phyloP scores from a whole-genome alignment of 768 basidiomycete genomes.

The Inosperma sp. region DNA sequence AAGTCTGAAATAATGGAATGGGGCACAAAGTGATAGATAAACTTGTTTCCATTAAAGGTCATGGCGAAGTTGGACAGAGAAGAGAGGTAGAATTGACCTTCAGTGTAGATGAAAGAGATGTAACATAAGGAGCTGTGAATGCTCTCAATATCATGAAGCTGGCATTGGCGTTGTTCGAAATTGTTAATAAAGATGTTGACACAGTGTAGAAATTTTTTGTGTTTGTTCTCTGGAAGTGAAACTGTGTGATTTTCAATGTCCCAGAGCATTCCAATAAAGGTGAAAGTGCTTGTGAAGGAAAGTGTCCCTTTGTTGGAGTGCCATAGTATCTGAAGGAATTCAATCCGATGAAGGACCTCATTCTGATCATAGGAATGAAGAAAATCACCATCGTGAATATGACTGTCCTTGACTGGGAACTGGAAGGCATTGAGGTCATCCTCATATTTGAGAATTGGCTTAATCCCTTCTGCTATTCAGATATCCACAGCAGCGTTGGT shows the following conservation, averaged over 20 bases:
- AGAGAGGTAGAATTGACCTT: conserved; percentile 19
- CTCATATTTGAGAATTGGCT: conserved; percentile 20
- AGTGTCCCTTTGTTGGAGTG: conserved; percentile 24
- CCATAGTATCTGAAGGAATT: conserved; percentile 24
- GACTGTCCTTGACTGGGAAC: conserved; percentile 14
- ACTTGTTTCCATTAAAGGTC: conserved; percentile 16
- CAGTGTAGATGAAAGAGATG: conserved; percentile 26
- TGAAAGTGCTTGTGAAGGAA: conserved; percentile 17
- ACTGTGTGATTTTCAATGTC: conserved; percentile 23
- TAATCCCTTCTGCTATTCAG: conserved; percentile 18
- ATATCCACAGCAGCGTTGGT: conserved; percentile 27
- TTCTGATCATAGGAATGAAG: conserved; percentile 21
- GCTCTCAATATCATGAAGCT: conserved; percentile 19
- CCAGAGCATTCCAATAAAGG: conserved; percentile 36
- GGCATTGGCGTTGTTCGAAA: conserved; percentile 12
- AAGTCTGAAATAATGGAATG: conserved; percentile 20
- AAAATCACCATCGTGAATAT: conserved; percentile 8
- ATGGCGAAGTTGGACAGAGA: conserved; percentile 24
- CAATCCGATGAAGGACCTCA: conserved; percentile 14
- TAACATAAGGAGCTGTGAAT: conserved; percentile 31
- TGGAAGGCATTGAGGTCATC: no score
- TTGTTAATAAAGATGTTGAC: conserved; percentile 15
- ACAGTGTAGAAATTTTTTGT: conserved; percentile 26
- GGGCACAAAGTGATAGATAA: conserved; percentile 12
- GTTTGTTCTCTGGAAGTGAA: conserved; percentile 29